Conservation (phyloP, 306 rosid genomes). For the Clitoria ternatea region DNA sequence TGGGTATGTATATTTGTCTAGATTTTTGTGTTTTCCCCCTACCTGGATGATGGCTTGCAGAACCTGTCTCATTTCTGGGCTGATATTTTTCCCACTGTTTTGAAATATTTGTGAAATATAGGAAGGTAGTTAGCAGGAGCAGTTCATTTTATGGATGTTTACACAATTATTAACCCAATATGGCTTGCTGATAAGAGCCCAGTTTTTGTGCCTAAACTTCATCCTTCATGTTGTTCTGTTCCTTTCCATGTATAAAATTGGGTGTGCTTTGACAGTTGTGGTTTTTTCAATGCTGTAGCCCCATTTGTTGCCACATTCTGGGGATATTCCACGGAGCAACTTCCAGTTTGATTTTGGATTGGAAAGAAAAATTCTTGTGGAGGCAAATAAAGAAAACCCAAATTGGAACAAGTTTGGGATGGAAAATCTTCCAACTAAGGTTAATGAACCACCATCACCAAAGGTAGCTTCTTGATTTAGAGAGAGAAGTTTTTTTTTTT, state of each 20-base stretch:
- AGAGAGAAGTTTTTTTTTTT: not conserved
- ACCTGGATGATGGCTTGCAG: not conserved
- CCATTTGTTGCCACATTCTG: slow-evolving; percentile 43
- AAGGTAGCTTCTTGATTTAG: slow-evolving; percentile 34
- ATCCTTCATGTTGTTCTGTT: not conserved
- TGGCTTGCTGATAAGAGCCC: not conserved
- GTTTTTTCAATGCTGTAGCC: slow-evolving; percentile 45
- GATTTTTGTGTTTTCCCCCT: not conserved
- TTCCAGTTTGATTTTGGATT: slow-evolving; percentile 71
- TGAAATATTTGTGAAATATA: not conserved
- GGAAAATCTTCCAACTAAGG: slow-evolving; percentile 49
- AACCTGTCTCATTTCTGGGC: not conserved
- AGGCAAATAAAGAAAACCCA: slow-evolving; percentile 55
- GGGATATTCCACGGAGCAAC: slow-evolving; percentile 69
- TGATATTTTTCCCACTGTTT: not conserved
- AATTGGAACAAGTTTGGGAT: slow-evolving; percentile 59
- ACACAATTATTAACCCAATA: not conserved
- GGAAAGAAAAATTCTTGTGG: slow-evolving; percentile 66
- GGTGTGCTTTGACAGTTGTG: not conserved
- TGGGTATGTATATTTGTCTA: not conserved
- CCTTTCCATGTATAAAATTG: not conserved
- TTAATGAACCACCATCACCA: slow-evolving; percentile 32
- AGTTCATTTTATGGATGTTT: not conserved
- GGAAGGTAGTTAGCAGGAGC: not conserved
- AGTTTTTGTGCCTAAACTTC: not conserved